Conservation (phyloP, 2,329 filamentous ascomycete species). For the Aureobasidium vineae region DNA sequence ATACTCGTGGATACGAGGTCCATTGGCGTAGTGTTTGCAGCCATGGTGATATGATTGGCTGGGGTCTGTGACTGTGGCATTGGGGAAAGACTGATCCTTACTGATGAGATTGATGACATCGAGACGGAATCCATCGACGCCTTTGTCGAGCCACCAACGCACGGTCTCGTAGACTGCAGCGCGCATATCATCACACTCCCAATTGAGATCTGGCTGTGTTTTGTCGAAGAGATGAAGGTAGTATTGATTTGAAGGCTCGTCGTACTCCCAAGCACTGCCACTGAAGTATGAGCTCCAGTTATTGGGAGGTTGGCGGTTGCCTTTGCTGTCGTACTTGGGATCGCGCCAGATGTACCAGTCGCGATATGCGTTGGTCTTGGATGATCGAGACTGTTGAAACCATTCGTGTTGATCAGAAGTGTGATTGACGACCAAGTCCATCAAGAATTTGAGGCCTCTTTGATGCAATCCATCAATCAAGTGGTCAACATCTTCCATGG, state of each 20-base stretch:
- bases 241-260: slow-evolving; percentile 67
- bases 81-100: slow-evolving; percentile 27
- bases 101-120: slow-evolving; percentile 27
- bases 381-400: slow-evolving; percentile 66
- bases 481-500: slow-evolving; percentile 61
- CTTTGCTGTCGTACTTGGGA: slow-evolving; percentile 45
- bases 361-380: slow-evolving; percentile 61
- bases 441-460: slow-evolving; percentile 65
- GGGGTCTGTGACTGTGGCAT: slow-evolving; percentile 17
- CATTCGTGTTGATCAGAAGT: slow-evolving; percentile 66
- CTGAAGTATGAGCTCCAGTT: slow-evolving; percentile 67
- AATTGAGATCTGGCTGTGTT: slow-evolving; percentile 73
- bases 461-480: slow-evolving; percentile 59
- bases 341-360: slow-evolving; percentile 65
- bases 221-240: slow-evolving; percentile 72
- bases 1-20: slow-evolving; percentile 47
- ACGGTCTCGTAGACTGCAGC: slow-evolving; percentile 63
- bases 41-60: slow-evolving; percentile 23
- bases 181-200: slow-evolving; percentile 67
- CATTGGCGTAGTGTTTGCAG: slow-evolving; percentile 29
- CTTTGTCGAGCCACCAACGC: slow-evolving; percentile 70
- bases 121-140: slow-evolving; percentile 50
- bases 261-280: slow-evolving; percentile 62
- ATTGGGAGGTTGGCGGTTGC: slow-evolving; percentile 65
- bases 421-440: slow-evolving; percentile 74